Evolutionary conservation across 768 basidiomycete species (phyloP), one percentile per base, ranked within the genome.

Genomic region (Coprinellus micaceus): DNA sequence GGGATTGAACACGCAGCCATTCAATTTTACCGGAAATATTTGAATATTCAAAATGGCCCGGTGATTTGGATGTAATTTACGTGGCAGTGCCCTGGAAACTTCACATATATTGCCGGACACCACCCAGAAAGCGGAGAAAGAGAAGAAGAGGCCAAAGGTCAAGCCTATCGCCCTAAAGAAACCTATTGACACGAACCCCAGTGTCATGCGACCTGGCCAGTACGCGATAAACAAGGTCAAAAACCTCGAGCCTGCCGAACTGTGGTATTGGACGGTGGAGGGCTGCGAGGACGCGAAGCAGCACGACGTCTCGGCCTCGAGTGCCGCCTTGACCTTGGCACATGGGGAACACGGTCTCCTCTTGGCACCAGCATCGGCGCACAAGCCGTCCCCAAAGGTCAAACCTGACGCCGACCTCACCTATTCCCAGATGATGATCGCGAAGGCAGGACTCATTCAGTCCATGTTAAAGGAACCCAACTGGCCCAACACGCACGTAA

Each of bases 391-490:
- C n/a, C n/a, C n/a, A n/a, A n/a, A n/a, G 3, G 61, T 45, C 0
- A 25, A 59, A 0, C 41, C n/a, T 0, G 64, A 69, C 57, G 54
- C 61, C 0, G 43, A 64, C 0, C 60, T 70, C 11, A n/a, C 59
- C 1, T 64, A 64, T 54, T 10, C 19, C 0, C 61, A 69, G 4
- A 61, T 69, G 19, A 28, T 60, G 0, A 33, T 62, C 0, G 69
- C 59, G 0, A 63, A 62, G 11, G 25, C 49, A 4, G 49, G 49
- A 13, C 49, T 51, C 60, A 57, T 64, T 4, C 4, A 37, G 21
- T 19, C 7, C 21, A 40, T 49, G 43, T 13, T 7, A 21, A 26
- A 29, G 48, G 25, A 47, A 28, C 11, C 17, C 37, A 1, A 53
- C 19, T 60, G 64, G 61, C 54, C 57, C 13, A 10, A 46, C 10